Percentiles rank a stretch among this genome's conserved stretches.
phyloP scores from a whole-genome alignment of 2,329 filamentous ascomycete genomes.

The Neonectria sp. region DNA sequence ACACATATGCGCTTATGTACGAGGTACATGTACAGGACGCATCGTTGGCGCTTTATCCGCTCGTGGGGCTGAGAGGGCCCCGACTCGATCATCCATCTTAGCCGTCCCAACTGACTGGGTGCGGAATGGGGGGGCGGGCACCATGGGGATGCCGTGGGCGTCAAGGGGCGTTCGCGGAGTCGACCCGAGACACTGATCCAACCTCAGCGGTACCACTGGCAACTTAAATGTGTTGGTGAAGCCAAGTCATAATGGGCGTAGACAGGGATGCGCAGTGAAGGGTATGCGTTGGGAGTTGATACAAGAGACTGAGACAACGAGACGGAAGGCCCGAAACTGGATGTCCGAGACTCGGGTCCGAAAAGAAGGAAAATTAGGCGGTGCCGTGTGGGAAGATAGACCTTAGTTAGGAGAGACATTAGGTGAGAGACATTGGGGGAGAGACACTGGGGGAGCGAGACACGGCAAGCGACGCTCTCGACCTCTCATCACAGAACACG shows the following conservation, averaged over 20 bases:
- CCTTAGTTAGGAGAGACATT: not conserved
- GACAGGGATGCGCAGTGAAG: not conserved
- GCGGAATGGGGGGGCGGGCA: slow-evolving; percentile 7
- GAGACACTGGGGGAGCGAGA: slow-evolving; percentile 10
- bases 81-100: not conserved
- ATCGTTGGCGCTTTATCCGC: slow-evolving; percentile 18
- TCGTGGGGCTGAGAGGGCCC: slow-evolving; percentile 10
- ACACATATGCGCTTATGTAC: slow-evolving; percentile 8
- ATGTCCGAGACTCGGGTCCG: slow-evolving; percentile 15
- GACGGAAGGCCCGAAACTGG: slow-evolving; percentile 19
- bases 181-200: slow-evolving; percentile 25
- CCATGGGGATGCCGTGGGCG: not conserved
- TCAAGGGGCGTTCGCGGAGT: slow-evolving; percentile 21
- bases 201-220: not conserved
- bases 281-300: not conserved
- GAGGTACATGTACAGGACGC: not conserved
- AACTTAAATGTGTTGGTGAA: not conserved
- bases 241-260: not conserved
- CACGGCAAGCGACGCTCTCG: not conserved
- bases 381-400: slow-evolving; percentile 5
- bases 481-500: not conserved
- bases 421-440: not conserved
- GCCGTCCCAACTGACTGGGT: slow-evolving; percentile 32
- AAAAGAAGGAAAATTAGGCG: not conserved
- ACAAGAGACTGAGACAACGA: not conserved